Percentiles rank a stretch among this genome's conserved stretches.
phyloP scores from a whole-genome alignment of 306 rosid genomes.

The Boehmeria nivea region DNA sequence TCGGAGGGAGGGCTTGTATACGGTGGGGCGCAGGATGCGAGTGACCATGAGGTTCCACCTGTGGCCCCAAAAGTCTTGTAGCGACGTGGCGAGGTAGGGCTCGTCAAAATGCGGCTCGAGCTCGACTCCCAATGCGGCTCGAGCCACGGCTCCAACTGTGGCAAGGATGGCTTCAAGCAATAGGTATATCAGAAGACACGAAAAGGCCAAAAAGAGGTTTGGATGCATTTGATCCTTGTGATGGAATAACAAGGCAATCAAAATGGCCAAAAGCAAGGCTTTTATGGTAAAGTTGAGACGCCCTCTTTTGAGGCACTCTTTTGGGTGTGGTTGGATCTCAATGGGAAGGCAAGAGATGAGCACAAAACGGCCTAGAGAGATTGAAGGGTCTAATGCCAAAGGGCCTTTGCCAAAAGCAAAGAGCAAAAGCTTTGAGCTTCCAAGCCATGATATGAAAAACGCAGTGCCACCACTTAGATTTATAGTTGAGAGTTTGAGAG shows the following conservation, averaged over 20 bases:
- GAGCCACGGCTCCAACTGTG: conserved; percentile 7
- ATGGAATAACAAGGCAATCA: background rate
- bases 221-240: conserved; percentile 8
- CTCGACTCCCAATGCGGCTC: conserved; percentile 28
- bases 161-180: conserved; percentile 21
- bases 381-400: conserved; percentile 10
- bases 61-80: conserved; percentile 44
- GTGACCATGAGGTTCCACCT: conserved; percentile 41
- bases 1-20: conserved; percentile 36
- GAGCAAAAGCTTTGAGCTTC: conserved; percentile 31
- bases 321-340: conserved; percentile 18
- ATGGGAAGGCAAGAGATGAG: conserved; percentile 29
- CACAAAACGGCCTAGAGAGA: conserved; percentile 15
- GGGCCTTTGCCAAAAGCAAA: conserved; percentile 34
- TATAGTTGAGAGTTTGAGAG: conserved; percentile 19
- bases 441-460: conserved; percentile 32
- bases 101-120: conserved; percentile 36
- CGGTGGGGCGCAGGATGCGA: conserved; percentile 28
- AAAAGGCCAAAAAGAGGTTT: conserved; percentile 21
- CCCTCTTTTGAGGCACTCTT: no score
- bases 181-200: conserved; percentile 26
- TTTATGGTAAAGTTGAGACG: conserved; percentile 9
- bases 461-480: conserved; percentile 25
- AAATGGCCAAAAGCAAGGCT: conserved; percentile 13
- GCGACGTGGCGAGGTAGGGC: conserved; percentile 37